These are phyloP conservation scores for Pseudocohnilembus persalinus DNA, from an alignment of 169 alveolate species.

Conservation along the genomic window DNA sequence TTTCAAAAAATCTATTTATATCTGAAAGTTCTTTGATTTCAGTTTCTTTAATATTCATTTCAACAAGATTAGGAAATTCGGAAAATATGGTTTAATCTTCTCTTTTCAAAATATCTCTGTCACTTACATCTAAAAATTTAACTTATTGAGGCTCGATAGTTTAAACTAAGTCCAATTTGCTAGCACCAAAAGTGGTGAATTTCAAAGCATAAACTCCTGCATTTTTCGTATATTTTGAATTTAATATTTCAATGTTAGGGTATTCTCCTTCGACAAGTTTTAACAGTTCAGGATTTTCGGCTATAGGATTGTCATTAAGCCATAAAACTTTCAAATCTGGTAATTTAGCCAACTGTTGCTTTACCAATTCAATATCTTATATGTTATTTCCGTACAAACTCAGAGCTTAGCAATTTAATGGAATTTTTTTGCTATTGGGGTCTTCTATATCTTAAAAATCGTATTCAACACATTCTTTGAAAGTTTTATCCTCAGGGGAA, in stretches of 20 bases:
- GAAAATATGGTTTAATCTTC: slow-evolving; percentile 46
- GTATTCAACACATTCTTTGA: slow-evolving; percentile 37
- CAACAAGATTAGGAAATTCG: slow-evolving; percentile 37
- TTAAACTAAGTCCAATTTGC: slow-evolving; percentile 32
- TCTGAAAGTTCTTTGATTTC: slow-evolving; percentile 34
- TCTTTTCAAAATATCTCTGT: slow-evolving; percentile 58
- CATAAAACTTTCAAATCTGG: slow-evolving; percentile 71
- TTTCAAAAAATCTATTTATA: slow-evolving; percentile 31
- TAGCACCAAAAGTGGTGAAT: slow-evolving; percentile 43
- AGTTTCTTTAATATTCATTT: slow-evolving; percentile 55
- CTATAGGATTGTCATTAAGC: slow-evolving; percentile 76
- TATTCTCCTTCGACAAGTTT: slow-evolving; percentile 59
- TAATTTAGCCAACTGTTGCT: slow-evolving; percentile 48
- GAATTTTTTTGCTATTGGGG: slow-evolving; percentile 28
- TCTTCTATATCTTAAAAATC: slow-evolving; percentile 52
- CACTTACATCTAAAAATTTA: slow-evolving; percentile 65
- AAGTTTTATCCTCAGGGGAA: slow-evolving; percentile 5
- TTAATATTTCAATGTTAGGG: slow-evolving; percentile 72
- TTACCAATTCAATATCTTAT: slow-evolving; percentile 50
- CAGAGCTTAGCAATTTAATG: slow-evolving; percentile 51
- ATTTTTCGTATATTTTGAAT: slow-evolving; percentile 69
- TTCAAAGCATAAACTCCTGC: slow-evolving; percentile 75
- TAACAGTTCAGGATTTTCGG: slow-evolving; percentile 60
- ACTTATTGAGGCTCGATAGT: slow-evolving; percentile 45
- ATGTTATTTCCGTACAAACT: slow-evolving; percentile 64